Evolutionary conservation across 2,329 filamentous ascomycete genomes (phyloP).

Genomic region (Xylaria sp.): DNA sequence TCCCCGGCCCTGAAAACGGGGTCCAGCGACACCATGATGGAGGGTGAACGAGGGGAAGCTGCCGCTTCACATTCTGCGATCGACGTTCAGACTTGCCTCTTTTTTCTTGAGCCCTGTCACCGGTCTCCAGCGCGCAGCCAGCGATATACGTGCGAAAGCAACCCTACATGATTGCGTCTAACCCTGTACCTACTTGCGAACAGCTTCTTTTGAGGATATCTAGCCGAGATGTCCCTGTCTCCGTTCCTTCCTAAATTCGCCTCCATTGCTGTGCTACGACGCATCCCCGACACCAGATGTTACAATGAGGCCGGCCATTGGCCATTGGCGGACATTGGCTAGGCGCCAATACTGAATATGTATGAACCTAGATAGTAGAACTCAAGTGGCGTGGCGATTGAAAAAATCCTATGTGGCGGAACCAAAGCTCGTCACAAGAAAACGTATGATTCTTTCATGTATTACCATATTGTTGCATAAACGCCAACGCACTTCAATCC

Average conservation of each 20-base stretch:
- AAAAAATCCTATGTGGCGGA: conserved; percentile 2
- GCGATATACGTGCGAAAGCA: conserved; percentile 17
- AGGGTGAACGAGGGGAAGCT: conserved; percentile 21
- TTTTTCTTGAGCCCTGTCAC: conserved; percentile 15
- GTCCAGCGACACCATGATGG: conserved; percentile 10
- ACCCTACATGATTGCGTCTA: conserved; percentile 23
- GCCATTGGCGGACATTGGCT: too few species aligned
- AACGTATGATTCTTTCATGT: conserved; percentile 10
- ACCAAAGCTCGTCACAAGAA: background rate
- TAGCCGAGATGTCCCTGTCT: conserved; percentile 7
- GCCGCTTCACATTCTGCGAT: conserved; percentile 15
- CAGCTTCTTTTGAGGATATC: background rate
- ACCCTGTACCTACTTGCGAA: background rate
- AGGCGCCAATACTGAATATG: background rate
- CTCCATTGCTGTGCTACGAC: conserved; percentile 2
- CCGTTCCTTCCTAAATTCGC: background rate
- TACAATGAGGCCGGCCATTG: too few species aligned
- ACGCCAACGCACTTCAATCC: background rate
- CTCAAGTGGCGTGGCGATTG: background rate
- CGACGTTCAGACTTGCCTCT: conserved; percentile 15
- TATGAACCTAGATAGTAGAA: conserved; percentile 1
- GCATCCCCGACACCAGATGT: background rate
- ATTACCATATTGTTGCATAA: conserved; percentile 2
- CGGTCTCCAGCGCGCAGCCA: too few species aligned
- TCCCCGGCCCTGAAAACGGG: background rate